Evolutionary conservation across 441 rosid species (phyloP), one percentile per base, ranked within the genome.

Genomic region (Bruguiera hainesii): DNA sequence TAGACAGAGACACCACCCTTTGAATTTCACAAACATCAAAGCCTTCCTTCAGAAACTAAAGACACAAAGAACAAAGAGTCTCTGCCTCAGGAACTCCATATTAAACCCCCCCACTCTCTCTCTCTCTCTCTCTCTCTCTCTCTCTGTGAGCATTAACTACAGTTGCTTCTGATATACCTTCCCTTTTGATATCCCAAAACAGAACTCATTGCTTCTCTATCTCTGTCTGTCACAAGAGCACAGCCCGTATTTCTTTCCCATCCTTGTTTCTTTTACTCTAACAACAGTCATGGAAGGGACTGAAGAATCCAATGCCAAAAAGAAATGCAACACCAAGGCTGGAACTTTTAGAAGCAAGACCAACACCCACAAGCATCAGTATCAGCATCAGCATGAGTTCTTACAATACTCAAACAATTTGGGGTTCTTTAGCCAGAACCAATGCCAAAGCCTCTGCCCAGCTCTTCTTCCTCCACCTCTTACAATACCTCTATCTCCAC

Each of bases 391-490:
- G 28, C 67, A 69, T 52, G 70, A 55, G 28, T 67, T 82, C 64
- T 63, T 77, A 63, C 88, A 80, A 42, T 80, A 81, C 80, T 85
- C 88, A 23, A 78, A 79, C 49, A 81, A 80, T 71, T 79, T 73
- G 67, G 79, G 79, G 20, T 64, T 78, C 69, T 67, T 72, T 33
- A 73, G 78, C 76, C 84, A 81, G 49, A 72, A 73, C 81, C 82
- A 80, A 58, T 76, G 69, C 67, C 80, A 71, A 42, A 72, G 53
- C 66, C 83, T 79, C 76, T 82, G 80, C 76, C 89, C 90, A 20
- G 90, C 96, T 79, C 83, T 88, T 72, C 97, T 87, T 68, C 87
- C 89, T 25, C 81, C 81, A 20, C 89, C 91, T 79, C 77, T 87
- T 75, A 80, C 84, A 46, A 72, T 80, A 56, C 91, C 84, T 67